These are phyloP conservation scores for Fusarium vanettenii DNA, from an alignment of 2,329 filamentous ascomycete genomes.

Conservation along the genomic window DNA sequence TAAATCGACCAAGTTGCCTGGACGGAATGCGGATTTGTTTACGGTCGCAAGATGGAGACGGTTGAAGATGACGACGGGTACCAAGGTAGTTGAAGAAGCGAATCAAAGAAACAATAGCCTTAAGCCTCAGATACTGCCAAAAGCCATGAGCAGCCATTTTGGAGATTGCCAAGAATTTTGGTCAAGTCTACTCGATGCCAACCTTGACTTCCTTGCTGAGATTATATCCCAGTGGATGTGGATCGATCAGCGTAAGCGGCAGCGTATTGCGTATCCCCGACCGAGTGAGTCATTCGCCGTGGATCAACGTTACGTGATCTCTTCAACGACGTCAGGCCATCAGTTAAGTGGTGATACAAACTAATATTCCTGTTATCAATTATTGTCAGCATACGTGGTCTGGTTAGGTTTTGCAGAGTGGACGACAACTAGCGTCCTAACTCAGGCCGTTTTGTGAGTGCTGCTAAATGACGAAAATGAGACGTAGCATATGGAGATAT, in stretches of 20 bases:
- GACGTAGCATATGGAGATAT: not conserved
- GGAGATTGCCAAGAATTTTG: not conserved
- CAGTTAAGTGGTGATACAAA: not conserved
- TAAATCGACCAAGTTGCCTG: slow-evolving; percentile 40
- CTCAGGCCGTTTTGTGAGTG: not conserved
- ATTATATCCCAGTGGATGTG: not conserved
- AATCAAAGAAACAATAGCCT: slow-evolving; percentile 19
- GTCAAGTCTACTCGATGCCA: not conserved
- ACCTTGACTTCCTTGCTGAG: not conserved
- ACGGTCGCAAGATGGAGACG: slow-evolving; percentile 20
- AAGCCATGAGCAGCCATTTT: slow-evolving; percentile 14
- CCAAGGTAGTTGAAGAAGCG: slow-evolving; percentile 28
- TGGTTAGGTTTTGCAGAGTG: not conserved
- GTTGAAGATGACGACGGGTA: slow-evolving; percentile 17
- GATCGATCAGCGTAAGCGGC: not conserved
- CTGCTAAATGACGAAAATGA: not conserved
- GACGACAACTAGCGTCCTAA: not conserved
- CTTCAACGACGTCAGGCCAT: not conserved
- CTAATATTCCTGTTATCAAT: not conserved
- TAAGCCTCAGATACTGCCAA: slow-evolving; percentile 29
- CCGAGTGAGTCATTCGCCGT: not conserved
- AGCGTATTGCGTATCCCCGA: not conserved
- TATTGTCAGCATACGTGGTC: not conserved
- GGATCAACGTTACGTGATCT: not conserved
- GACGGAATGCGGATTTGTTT: slow-evolving; percentile 42